phyloP scores from a whole-genome alignment of 176 grass and related monocot genomes.

The Carex parvula region DNA sequence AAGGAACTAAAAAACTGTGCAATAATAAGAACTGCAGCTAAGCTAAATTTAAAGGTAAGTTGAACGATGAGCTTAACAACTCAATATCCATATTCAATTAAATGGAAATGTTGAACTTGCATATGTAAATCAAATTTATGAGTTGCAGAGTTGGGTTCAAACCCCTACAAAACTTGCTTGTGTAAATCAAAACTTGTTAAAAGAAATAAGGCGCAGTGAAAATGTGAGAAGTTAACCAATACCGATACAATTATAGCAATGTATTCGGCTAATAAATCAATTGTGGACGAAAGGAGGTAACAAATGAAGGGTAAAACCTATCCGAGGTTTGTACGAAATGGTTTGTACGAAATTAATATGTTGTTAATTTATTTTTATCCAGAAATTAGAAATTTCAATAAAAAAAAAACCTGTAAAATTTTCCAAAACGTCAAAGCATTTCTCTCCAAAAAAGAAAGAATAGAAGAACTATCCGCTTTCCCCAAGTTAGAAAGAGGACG shows the following conservation, averaged over 20 bases:
- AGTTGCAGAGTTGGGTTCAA: background rate
- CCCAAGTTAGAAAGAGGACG: background rate
- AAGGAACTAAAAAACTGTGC: background rate
- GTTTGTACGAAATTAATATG: background rate
- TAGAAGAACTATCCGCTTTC: background rate
- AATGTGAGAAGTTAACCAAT: background rate
- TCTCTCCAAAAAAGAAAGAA: slow-evolving; percentile 1
- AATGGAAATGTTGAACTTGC: background rate
- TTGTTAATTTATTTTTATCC: background rate
- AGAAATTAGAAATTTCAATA: background rate
- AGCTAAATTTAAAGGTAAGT: background rate
- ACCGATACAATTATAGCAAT: background rate
- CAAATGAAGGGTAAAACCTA: background rate
- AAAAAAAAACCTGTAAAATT: background rate
- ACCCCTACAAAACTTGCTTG: background rate
- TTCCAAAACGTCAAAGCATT: background rate
- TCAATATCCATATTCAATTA: background rate
- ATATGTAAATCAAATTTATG: background rate
- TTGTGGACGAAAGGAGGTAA: background rate
- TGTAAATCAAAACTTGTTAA: background rate
- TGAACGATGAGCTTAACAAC: background rate
- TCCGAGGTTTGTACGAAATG: background rate
- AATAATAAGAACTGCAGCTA: background rate
- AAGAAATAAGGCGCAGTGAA: background rate
- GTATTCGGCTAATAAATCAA: background rate